A percentile compares a stretch with the other conserved stretches of the same genome.
Conservation (phyloP, 2,329 filamentous ascomycete species). For the Corniculantispora saksenae region DNA sequence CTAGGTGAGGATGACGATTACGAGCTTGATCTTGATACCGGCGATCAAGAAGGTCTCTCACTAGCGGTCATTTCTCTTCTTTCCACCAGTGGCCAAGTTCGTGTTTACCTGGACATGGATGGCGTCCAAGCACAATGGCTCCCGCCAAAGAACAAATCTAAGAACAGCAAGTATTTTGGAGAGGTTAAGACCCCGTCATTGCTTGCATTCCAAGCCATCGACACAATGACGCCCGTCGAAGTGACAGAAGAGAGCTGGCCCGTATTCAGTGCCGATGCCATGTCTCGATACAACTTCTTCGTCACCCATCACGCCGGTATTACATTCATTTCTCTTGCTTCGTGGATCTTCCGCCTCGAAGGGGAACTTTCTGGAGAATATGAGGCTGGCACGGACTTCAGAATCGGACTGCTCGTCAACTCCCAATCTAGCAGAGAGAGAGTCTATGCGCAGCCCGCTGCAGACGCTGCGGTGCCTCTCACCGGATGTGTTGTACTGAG, state of each 20-base stretch:
- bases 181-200: slow-evolving; percentile 48
- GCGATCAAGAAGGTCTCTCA: slow-evolving; percentile 61
- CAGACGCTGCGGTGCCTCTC: slow-evolving; percentile 49
- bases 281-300: slow-evolving; percentile 64
- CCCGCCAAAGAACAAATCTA: slow-evolving; percentile 56
- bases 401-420: slow-evolving; percentile 60
- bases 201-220: slow-evolving; percentile 63
- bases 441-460: slow-evolving; percentile 54
- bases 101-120: slow-evolving; percentile 62
- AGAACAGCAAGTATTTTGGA: slow-evolving; percentile 40
- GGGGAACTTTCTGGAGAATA: slow-evolving; percentile 58
- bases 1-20: slow-evolving; percentile 64
- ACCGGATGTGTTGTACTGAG: slow-evolving; percentile 55
- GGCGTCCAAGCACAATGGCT: slow-evolving; percentile 68
- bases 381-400: slow-evolving; percentile 61
- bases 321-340: slow-evolving; percentile 59
- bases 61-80: slow-evolving; percentile 61
- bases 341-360: slow-evolving; percentile 66
- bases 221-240: slow-evolving; percentile 58
- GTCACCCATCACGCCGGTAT: slow-evolving; percentile 63
- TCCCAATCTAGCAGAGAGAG: slow-evolving; percentile 60
- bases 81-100: slow-evolving; percentile 61
- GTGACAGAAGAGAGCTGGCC: slow-evolving; percentile 61
- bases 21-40: slow-evolving; percentile 58
- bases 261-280: slow-evolving; percentile 61